A percentile compares a stretch with the other conserved stretches of the same genome.
phyloP scores from a whole-genome alignment of 108 stramenopile species.

The Cyclostephanos tholiformis region DNA sequence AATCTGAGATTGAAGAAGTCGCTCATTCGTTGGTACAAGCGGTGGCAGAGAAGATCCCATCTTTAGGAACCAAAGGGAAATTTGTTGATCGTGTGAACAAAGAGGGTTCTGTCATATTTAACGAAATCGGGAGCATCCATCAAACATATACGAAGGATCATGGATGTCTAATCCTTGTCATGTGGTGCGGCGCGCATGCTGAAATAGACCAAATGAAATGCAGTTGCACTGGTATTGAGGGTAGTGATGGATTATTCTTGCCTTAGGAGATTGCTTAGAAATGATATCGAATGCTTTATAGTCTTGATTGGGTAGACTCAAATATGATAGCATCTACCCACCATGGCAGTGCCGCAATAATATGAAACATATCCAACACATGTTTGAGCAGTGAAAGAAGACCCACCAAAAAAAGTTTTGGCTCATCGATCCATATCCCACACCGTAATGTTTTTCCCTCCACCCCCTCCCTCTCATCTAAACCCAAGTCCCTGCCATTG shows the following conservation, averaged over 20 bases:
- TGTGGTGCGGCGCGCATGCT: constrained; percentile 7
- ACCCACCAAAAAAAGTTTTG: too few relatives aligned
- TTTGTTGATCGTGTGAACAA: constrained; percentile 10
- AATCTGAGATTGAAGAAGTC: constrained; percentile 3
- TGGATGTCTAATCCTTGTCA: constrained; percentile 11
- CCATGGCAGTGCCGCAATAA: too few relatives aligned
- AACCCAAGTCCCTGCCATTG: too few relatives aligned
- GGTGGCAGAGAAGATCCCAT: not conserved
- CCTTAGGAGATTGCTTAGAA: not conserved
- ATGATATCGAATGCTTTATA: too few relatives aligned
- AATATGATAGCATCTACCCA: too few relatives aligned
- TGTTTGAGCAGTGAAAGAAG: too few relatives aligned
- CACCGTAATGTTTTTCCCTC: too few relatives aligned
- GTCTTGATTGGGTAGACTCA: too few relatives aligned
- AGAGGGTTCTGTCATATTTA: not conserved
- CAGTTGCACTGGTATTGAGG: constrained; percentile 1
- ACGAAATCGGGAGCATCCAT: constrained; percentile 20
- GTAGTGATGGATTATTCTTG: constrained; percentile 1
- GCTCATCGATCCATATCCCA: too few relatives aligned
- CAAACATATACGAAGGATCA: constrained; percentile 11
- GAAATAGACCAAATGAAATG: constrained; percentile 1
- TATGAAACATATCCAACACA: too few relatives aligned
- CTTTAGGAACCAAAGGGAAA: not conserved
- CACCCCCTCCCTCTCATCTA: too few relatives aligned
- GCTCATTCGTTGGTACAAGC: not conserved